These are phyloP conservation scores for Diplodia mutila DNA, from an alignment of 2,329 filamentous ascomycete genomes.

Conservation along the genomic window DNA sequence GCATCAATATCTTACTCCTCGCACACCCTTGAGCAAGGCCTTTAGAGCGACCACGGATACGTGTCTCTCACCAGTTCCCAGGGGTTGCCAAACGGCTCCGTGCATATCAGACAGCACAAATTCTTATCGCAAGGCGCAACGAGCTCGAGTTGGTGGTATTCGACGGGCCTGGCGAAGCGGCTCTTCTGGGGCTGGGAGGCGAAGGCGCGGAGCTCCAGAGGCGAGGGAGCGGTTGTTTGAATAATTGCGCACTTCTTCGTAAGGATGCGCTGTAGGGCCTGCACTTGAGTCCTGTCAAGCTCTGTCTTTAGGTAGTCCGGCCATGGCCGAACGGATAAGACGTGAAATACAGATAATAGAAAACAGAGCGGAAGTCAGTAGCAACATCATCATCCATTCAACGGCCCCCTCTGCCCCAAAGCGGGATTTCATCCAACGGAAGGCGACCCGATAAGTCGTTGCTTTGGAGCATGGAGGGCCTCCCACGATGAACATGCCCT, in stretches of 20 bases:
- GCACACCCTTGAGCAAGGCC: conserved; percentile 63
- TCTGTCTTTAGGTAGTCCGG: conserved; percentile 49
- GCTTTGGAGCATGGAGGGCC: no score
- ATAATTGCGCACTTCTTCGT: conserved; percentile 74
- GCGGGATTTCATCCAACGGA: no score
- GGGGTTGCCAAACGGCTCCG: conserved; percentile 63
- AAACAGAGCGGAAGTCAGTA: conserved; percentile 37
- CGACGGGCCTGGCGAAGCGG: conserved; percentile 47
- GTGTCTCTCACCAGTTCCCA: conserved; percentile 79
- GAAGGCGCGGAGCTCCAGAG: conserved; percentile 43
- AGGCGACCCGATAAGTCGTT: no score
- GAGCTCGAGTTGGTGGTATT: conserved; percentile 63
- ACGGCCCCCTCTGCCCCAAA: no score
- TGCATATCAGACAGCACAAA: conserved; percentile 67
- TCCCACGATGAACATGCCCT: no score
- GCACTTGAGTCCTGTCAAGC: conserved; percentile 73
- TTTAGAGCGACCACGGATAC: conserved; percentile 74
- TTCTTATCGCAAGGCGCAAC: conserved; percentile 60
- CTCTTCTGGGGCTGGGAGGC: conserved; percentile 44
- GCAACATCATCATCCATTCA: no score
- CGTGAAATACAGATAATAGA: no score
- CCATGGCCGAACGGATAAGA: conserved; percentile 58
- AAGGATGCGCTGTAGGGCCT: conserved; percentile 70
- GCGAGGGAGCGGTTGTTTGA: conserved; percentile 59
- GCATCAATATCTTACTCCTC: conserved; percentile 56